phyloP scores from a whole-genome alignment of 1,284 basidiomycete species.

The Cryptococcus sp. region DNA sequence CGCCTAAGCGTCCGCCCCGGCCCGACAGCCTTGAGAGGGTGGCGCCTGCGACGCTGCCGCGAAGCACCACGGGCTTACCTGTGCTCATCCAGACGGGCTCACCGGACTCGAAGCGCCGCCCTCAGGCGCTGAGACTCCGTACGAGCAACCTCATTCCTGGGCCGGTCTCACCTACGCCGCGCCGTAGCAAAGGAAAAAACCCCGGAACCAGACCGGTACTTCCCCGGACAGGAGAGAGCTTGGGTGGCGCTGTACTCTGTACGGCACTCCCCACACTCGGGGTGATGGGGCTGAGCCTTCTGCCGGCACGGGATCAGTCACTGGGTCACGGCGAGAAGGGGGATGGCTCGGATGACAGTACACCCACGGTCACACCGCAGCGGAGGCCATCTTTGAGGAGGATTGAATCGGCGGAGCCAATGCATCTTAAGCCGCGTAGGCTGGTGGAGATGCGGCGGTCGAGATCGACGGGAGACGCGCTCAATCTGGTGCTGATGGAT shows the following conservation, averaged over 20 bases:
- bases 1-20: too few relatives aligned
- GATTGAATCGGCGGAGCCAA: too few relatives aligned
- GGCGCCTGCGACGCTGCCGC: too few relatives aligned
- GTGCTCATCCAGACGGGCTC: too few relatives aligned
- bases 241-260: neutral
- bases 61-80: too few relatives aligned
- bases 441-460: slow-evolving; percentile 4
- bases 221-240: neutral
- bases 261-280: neutral
- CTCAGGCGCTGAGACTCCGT: slow-evolving; percentile 14
- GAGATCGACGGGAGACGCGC: slow-evolving; percentile 5
- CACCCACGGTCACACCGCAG: neutral
- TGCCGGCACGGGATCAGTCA: neutral
- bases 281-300: neutral
- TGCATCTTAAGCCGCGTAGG: neutral
- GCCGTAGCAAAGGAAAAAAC: neutral
- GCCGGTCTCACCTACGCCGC: neutral
- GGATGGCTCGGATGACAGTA: neutral
- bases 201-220: neutral
- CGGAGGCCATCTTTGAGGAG: too few relatives aligned
- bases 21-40: too few relatives aligned
- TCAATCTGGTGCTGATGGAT: neutral
- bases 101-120: slow-evolving; percentile 12
- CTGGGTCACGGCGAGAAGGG: too few relatives aligned
- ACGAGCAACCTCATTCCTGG: slow-evolving; percentile 20